phyloP scores from a whole-genome alignment of 805 yeast genomes.

The Scheffersomyces amazonensis region DNA sequence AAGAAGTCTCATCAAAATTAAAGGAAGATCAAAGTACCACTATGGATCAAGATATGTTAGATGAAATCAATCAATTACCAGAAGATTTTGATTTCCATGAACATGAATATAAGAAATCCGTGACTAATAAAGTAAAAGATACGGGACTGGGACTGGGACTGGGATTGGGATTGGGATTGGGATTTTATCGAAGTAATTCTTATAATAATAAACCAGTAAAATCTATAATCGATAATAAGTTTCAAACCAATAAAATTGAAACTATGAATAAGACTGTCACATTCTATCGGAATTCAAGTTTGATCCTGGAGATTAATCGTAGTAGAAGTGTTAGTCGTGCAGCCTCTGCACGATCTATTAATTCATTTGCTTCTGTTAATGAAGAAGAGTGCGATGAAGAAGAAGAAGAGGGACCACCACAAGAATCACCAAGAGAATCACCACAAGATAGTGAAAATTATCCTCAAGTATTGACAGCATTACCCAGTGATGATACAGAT shows the following conservation, averaged over 20 bases:
- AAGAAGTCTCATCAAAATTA: constrained; percentile 12
- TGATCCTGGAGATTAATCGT: constrained; percentile 9
- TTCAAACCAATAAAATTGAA: constrained; percentile 31
- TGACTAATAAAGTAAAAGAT: constrained; percentile 1
- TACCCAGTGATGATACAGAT: too few relatives aligned
- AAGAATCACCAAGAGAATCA: too few relatives aligned
- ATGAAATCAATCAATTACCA: constrained; percentile 34
- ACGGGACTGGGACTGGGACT: too few relatives aligned
- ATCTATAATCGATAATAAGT: constrained; percentile 17
- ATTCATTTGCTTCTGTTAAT: constrained; percentile 23
- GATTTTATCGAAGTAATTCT: constrained; percentile 34
- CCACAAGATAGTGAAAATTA: too few relatives aligned
- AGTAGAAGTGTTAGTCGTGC: constrained; percentile 23
- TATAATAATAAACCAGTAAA: constrained; percentile 36
- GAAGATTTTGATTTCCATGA: constrained; percentile 40
- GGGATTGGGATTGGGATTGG: too few relatives aligned
- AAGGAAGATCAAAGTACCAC: constrained; percentile 9
- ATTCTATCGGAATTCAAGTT: constrained; percentile 26
- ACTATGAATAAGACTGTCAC: constrained; percentile 41
- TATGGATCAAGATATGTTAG: constrained; percentile 29
- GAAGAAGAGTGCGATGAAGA: constrained; percentile 12
- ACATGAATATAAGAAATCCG: constrained; percentile 10
- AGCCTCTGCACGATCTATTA: constrained; percentile 25
- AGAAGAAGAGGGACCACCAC: neutral
- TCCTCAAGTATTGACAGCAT: too few relatives aligned